Evolutionary conservation across 2,329 filamentous ascomycete genomes (phyloP).

Genomic region (Paecilomyces dactylethromorphus): DNA sequence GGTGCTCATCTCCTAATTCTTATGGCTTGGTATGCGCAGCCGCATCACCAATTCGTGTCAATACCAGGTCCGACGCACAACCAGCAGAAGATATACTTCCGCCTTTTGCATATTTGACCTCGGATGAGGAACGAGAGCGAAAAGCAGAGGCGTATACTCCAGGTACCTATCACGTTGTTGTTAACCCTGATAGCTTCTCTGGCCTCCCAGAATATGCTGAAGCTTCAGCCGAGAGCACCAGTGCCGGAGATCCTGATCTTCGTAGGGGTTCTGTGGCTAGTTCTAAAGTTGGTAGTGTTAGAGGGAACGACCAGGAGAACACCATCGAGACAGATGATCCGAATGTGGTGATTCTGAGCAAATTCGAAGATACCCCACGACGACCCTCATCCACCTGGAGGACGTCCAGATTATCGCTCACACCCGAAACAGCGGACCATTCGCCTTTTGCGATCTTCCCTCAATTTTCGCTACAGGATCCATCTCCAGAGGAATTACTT

Average conservation of each 20-base stretch:
- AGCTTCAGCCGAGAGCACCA: constrained; percentile 20
- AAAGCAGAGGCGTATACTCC: constrained; percentile 48
- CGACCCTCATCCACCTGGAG: constrained; percentile 23
- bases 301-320: constrained; percentile 18
- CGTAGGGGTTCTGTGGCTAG: constrained; percentile 18
- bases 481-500: constrained; percentile 15
- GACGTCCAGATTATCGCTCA: constrained; percentile 25
- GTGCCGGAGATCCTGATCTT: constrained; percentile 12
- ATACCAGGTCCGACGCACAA: constrained; percentile 21
- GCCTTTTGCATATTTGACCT: constrained; percentile 47
- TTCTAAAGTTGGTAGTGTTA: constrained; percentile 20
- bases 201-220: constrained; percentile 46
- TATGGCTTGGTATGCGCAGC: constrained; percentile 15
- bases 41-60: constrained; percentile 20
- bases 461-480: constrained; percentile 15
- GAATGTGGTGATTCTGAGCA: constrained; percentile 45
- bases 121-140: constrained; percentile 52
- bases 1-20: constrained; percentile 3
- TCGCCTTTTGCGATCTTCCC: constrained; percentile 20
- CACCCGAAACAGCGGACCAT: constrained; percentile 23
- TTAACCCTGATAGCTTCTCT: constrained; percentile 49
- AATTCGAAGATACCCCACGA: constrained; percentile 42
- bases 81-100: constrained; percentile 43
- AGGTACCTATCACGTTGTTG: constrained; percentile 51
- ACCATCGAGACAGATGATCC: constrained; percentile 30